Evolutionary conservation across 768 basidiomycete species (phyloP), one percentile per base, ranked within the genome.

Genomic region (Suillus alpinus): DNA sequence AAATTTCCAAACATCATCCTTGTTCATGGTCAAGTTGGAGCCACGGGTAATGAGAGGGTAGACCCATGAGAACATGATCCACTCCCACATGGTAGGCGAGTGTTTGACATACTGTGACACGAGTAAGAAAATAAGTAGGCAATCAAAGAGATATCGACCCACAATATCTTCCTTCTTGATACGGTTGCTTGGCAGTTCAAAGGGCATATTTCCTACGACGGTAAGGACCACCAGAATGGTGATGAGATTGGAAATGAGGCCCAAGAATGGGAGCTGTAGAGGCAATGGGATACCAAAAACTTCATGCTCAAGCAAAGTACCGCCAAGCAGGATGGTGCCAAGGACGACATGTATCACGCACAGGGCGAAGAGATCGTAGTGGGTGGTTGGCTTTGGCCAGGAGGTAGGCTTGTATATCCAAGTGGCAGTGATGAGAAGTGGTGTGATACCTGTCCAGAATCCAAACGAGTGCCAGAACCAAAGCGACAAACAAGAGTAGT

Each of bases 31-130:
- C 4, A 76, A 77, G 58, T 61, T 62, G 8, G 76, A 77, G 16
- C 83, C 83, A 2, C 78, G 79, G 66, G 74, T 71, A 46, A 92
- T 77, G 4, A 91, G 78, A 2, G 88, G 89, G 49, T 83, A 80
- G 34, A 92, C 77, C 89, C 91, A 93, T 39, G 68, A 75, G 65
- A 91, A 92, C 1, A 88, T 84, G 0, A 84, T 73, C 91, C 91
- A 92, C 43, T 82, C 81, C 76, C 82, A 84, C 14, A 94, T 78
- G 1, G 85, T 76, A 0, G 86, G 88, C 2, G 71, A 71, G 63
- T 66, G 59, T 40, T 69, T 74, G 59, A 69, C 58, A 29, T 40
- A 74, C 71, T 73, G 26, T 47, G 53, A 41, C 1, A 36, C 16
- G 56, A 58, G 49, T 37, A 29, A 49, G 61, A 0, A n/a, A 34